Percentiles rank a stretch among this genome's conserved stretches.
Evolutionary conservation across 2,329 filamentous ascomycete genomes (phyloP).

Genomic region (Blastomyces parvus): DNA sequence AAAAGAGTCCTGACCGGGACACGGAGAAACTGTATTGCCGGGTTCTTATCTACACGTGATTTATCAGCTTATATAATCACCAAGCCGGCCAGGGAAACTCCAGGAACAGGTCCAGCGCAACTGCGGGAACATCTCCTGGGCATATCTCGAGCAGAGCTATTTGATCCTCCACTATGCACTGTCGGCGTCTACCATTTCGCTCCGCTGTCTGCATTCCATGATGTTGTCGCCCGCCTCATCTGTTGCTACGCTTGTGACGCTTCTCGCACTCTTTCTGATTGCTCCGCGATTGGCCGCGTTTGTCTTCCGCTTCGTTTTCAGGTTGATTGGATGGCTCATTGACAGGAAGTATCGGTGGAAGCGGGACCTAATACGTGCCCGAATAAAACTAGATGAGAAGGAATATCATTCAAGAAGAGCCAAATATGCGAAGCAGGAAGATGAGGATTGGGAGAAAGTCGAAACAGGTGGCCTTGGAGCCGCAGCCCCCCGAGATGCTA

Average conservation of each 20-base stretch:
- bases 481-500: conserved; percentile 36
- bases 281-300: conserved; percentile 28
- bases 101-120: too few species aligned
- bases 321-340: conserved; percentile 51
- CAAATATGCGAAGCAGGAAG: conserved; percentile 34
- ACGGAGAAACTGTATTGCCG: neutral
- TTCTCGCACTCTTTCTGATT: conserved; percentile 27
- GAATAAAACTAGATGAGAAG: conserved; percentile 38
- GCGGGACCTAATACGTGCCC: conserved; percentile 44
- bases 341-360: conserved; percentile 55
- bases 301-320: conserved; percentile 29
- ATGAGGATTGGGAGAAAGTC: conserved; percentile 63
- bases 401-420: conserved; percentile 22
- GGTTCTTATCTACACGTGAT: neutral
- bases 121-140: neutral
- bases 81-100: too few species aligned
- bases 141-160: neutral
- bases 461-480: conserved; percentile 43
- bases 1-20: neutral
- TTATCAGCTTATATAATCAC: too few species aligned
- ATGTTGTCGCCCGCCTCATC: conserved; percentile 23
- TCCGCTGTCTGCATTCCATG: neutral
- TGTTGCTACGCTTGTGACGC: conserved; percentile 25
- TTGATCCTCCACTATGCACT: neutral
- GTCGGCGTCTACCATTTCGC: neutral